Evolutionary conservation across 371 early-diverging fungal species (phyloP).

Genomic region (Lichtheimia ornata): DNA sequence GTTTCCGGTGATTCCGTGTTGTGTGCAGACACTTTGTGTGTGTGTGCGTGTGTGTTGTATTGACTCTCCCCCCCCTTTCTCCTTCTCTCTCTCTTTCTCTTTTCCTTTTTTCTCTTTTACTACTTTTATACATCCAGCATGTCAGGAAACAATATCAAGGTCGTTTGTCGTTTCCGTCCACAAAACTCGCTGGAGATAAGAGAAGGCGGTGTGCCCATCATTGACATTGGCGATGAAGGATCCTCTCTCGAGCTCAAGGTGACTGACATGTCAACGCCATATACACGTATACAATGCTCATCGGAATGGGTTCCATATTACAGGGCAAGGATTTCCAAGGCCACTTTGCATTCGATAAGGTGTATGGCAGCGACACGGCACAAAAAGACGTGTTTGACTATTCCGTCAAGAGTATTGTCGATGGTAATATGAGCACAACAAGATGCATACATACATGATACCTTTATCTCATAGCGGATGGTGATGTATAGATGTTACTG

Average conservation of each 20-base stretch:
- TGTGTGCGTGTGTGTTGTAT: background rate
- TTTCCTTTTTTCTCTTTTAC: background rate
- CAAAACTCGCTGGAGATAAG: constrained; percentile 89
- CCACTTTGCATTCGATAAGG: constrained; percentile 86
- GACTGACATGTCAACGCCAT: background rate
- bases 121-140: constrained; percentile 21
- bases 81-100: background rate
- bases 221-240: constrained; percentile 82
- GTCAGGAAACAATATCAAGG: constrained; percentile 89
- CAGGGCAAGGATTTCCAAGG: constrained; percentile 86
- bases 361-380: constrained; percentile 81
- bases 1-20: background rate
- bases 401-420: constrained; percentile 87
- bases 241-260: constrained; percentile 76
- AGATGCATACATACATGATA: background rate
- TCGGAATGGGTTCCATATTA: background rate
- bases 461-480: background rate
- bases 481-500: constrained; percentile 58
- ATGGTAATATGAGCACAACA: constrained; percentile 59
- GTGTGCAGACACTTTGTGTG: too few species aligned
- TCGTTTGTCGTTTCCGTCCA: constrained; percentile 96
- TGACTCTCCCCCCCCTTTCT: background rate
- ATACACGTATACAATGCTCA: background rate
- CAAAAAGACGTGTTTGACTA: constrained; percentile 90
- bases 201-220: constrained; percentile 86